Evolutionary conservation across 306 rosid genomes (phyloP), one percentile per base, ranked within the genome.

Genomic region (Lathyrus tuberosus): DNA sequence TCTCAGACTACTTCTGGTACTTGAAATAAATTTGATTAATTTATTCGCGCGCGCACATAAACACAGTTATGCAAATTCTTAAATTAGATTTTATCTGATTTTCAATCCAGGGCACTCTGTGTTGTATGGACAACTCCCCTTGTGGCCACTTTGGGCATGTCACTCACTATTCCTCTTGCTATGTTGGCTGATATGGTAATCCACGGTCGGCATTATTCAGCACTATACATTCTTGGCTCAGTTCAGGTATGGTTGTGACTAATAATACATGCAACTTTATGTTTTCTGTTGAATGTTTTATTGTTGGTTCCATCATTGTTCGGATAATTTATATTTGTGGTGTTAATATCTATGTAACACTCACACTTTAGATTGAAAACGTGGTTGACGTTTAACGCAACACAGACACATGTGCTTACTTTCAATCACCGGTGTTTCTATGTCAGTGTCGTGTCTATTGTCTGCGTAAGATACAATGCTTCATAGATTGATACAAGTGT

Each of bases 51-150:
- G 11, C 0, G 11, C 52, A 48, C 30, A 52, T 26, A 59, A 35
- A 8, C 59, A 33, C 0, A 15, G 4, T 77, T 65, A 13, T 16
- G 65, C 58, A 8, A 57, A 52, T 28, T 33, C 74, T 69, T 44
- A 80, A 14, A 51, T 53, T 47, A 41, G 31, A 74, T 56, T 75
- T 79, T 58, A 61, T 75, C 72, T 61, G 24, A 41, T 65, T 73
- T 64, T 22, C 70, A 2, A 33, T 65, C 2, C 69, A 95, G 99
- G 99, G 97, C 99, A 47, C 83, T 95, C 4, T 84, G 96, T 74
- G 97, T 95, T 69, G 97, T 95, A 41, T 95, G 99, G 99, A 95
- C 99, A 62, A 95, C 99, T 51, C 97, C 99, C 22, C 83, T 95
- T 41, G 99, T 95, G 72, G 99, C 99, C 77, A 95, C 97, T 41